These are phyloP conservation scores for Wallacemonas rigidus DNA, from an alignment of 208 protist genomes.

Conservation along the genomic window DNA sequence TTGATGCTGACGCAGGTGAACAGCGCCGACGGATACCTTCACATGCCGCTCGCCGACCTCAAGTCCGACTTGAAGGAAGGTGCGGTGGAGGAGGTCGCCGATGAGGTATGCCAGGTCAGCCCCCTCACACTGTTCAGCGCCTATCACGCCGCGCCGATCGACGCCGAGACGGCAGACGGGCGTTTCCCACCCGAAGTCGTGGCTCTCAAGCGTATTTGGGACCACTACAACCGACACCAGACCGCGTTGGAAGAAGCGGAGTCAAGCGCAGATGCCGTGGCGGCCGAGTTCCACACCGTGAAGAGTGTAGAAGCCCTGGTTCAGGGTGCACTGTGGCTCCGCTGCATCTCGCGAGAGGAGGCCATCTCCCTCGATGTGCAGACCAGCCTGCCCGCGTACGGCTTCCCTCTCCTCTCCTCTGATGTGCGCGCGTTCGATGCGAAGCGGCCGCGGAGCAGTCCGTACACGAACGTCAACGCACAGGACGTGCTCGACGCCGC, in stretches of 20 bases:
- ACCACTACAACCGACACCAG: constrained; percentile 68
- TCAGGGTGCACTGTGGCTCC: constrained; percentile 73
- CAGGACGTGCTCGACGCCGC: constrained; percentile 53
- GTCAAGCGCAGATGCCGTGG: constrained; percentile 21
- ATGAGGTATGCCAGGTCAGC: constrained; percentile 72
- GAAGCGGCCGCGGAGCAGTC: constrained; percentile 22
- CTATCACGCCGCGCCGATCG: constrained; percentile 53
- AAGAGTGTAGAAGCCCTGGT: constrained; percentile 83
- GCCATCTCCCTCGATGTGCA: constrained; percentile 37
- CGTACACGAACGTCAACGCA: constrained; percentile 65
- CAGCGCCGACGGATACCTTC: constrained; percentile 82
- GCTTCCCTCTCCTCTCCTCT: constrained; percentile 83
- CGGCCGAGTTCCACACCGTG: constrained; percentile 54
- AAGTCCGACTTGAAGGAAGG: constrained; percentile 64
- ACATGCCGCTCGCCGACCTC: constrained; percentile 43
- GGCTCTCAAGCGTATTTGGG: constrained; percentile 75
- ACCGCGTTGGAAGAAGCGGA: constrained; percentile 59
- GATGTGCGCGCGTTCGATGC: constrained; percentile 60
- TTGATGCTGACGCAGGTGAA: constrained; percentile 86
- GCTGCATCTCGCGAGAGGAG: constrained; percentile 72
- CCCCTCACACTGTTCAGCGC: constrained; percentile 77
- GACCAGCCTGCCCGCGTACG: constrained; percentile 35
- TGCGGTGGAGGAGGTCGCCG: constrained; percentile 61
- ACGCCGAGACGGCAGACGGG: constrained; percentile 26
- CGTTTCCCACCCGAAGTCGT: constrained; percentile 34